phyloP scores from a whole-genome alignment of 768 basidiomycete species.

The Tephrocybe sp. region DNA sequence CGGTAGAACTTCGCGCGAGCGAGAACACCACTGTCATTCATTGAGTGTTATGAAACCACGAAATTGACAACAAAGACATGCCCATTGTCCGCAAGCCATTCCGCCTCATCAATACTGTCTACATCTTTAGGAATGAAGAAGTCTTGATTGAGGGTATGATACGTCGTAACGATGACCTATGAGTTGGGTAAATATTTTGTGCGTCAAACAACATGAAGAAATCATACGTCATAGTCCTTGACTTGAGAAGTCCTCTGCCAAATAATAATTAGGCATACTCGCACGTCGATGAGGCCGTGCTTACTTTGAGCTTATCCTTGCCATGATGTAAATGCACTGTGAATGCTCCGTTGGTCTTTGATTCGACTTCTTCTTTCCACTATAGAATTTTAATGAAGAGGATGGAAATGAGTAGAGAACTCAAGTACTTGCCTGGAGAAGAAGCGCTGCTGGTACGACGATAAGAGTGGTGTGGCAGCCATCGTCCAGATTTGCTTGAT shows the following conservation, averaged over 20 bases:
- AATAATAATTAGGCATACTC: neutral
- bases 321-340: conserved; percentile 71
- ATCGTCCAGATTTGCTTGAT: conserved; percentile 49
- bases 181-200: neutral
- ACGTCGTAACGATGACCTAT: conserved; percentile 74
- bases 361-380: conserved; percentile 75
- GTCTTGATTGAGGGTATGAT: conserved; percentile 66
- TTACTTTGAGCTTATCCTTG: conserved; percentile 57
- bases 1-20: conserved; percentile 64
- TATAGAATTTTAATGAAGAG: conserved; percentile 20
- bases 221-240: conserved; percentile 47
- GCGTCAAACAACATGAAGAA: neutral
- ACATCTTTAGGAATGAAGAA: conserved; percentile 51
- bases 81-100: conserved; percentile 52
- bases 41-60: neutral
- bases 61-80: conserved; percentile 20
- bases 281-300: neutral
- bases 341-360: conserved; percentile 63
- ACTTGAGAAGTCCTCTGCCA: conserved; percentile 44
- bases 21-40: conserved; percentile 49
- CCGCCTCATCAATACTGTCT: conserved; percentile 42
- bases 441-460: conserved; percentile 72
- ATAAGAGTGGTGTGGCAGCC: conserved; percentile 59
- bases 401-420: neutral
- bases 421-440: conserved; percentile 51